Evolutionary conservation across 1,284 basidiomycete species (phyloP).

Genomic region (Earliella scabrosa): DNA sequence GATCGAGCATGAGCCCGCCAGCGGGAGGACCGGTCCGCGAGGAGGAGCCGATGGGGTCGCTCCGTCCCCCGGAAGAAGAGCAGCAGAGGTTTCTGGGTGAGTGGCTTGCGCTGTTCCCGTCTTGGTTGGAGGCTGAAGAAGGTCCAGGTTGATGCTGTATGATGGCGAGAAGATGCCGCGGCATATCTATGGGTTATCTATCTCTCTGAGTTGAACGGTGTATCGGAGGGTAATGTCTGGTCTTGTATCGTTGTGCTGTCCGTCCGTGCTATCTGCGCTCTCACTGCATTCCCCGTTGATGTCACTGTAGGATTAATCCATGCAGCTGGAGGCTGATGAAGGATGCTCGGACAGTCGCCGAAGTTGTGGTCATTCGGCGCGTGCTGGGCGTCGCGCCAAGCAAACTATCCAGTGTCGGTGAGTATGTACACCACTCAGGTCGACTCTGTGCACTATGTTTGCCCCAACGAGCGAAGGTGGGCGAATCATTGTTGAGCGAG

Average conservation of each 20-base stretch:
- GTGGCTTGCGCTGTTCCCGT: not conserved
- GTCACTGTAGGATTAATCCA: not conserved
- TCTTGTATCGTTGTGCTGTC: not conserved
- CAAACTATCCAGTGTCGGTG: too few relatives aligned
- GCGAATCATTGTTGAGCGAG: too few relatives aligned
- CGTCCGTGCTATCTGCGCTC: not conserved
- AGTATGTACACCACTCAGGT: too few relatives aligned
- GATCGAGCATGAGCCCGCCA: not conserved
- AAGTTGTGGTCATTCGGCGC: too few relatives aligned
- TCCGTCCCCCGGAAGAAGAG: constrained; percentile 22
- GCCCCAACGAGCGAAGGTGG: too few relatives aligned
- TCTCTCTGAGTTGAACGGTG: not conserved
- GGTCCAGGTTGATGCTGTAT: not conserved
- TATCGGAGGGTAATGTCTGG: not conserved
- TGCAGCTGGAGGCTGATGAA: not conserved
- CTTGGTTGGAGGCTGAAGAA: not conserved
- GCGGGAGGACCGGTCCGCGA: not conserved
- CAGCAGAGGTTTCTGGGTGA: constrained; percentile 4
- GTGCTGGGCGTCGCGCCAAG: too few relatives aligned
- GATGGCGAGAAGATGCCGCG: not conserved
- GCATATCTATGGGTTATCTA: not conserved
- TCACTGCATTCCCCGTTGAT: not conserved
- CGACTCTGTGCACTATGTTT: too few relatives aligned
- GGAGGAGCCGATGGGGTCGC: constrained; percentile 32
- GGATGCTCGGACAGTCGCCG: too few relatives aligned